Evolutionary conservation across 352 stramenopile genomes (phyloP).

Genomic region (Phytophthora pluvialis): DNA sequence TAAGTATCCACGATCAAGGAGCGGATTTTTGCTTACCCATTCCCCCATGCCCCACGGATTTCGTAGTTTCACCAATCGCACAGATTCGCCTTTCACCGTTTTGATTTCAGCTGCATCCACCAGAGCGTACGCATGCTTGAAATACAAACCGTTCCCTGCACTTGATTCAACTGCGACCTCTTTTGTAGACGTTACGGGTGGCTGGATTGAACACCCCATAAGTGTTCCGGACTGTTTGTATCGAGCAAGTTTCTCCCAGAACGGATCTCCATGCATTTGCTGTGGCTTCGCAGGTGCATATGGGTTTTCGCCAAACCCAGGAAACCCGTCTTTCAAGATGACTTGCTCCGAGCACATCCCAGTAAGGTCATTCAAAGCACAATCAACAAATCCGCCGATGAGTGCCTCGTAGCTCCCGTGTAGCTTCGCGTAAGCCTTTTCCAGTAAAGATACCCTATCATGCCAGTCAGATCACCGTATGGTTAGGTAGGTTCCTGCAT

Average conservation of each 20-base stretch:
- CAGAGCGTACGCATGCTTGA: slow-evolving; percentile 90
- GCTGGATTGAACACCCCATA: slow-evolving; percentile 93
- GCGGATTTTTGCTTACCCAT: slow-evolving; percentile 65
- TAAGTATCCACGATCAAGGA: not conserved
- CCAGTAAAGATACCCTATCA: slow-evolving; percentile 82
- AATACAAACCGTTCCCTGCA: slow-evolving; percentile 85
- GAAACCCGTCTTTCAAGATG: slow-evolving; percentile 84
- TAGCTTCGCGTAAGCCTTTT: slow-evolving; percentile 95
- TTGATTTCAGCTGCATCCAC: slow-evolving; percentile 81
- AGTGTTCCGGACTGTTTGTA: slow-evolving; percentile 88
- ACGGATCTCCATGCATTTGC: slow-evolving; percentile 62
- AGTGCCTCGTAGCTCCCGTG: slow-evolving; percentile 89
- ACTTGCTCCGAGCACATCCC: slow-evolving; percentile 90
- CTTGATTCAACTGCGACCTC: slow-evolving; percentile 71
- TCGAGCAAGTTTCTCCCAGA: slow-evolving; percentile 80
- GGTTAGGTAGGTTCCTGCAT: not conserved
- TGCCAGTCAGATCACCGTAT: not conserved
- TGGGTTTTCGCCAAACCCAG: slow-evolving; percentile 77
- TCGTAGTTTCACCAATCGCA: slow-evolving; percentile 81
- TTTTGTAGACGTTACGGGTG: slow-evolving; percentile 60
- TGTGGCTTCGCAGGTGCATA: slow-evolving; percentile 49
- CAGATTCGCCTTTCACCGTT: slow-evolving; percentile 50
- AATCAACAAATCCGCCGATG: slow-evolving; percentile 91
- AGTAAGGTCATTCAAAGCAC: slow-evolving; percentile 90
- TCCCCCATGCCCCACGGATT: slow-evolving; percentile 94